phyloP scores from a whole-genome alignment of 23 red algal species.

The Gracilaria domingensis region DNA sequence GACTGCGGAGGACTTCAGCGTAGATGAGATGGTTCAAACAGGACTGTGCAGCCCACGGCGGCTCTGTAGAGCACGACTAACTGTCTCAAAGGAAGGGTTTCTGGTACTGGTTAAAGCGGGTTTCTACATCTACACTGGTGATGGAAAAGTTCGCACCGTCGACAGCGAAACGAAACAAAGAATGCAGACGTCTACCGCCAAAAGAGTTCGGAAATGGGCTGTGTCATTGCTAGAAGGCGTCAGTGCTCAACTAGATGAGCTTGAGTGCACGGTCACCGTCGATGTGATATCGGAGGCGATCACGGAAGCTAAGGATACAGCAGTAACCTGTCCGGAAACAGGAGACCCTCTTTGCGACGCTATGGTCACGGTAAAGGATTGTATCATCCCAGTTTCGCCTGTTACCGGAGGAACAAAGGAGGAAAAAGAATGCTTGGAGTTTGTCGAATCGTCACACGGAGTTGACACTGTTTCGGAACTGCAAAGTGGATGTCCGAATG shows the following conservation, averaged over 20 bases:
- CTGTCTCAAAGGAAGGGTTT: neutral
- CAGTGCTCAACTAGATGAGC: neutral
- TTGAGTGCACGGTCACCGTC: neutral
- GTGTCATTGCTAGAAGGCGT: neutral
- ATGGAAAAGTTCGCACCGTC: neutral
- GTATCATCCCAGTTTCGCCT: neutral
- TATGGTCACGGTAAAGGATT: neutral
- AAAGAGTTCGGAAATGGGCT: neutral
- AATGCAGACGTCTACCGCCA: neutral
- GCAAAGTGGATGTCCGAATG: neutral
- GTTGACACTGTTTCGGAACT: neutral
- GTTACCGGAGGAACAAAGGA: neutral
- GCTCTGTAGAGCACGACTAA: neutral
- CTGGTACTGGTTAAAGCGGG: neutral
- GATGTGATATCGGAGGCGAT: neutral
- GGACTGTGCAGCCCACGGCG: neutral
- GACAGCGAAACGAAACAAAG: neutral
- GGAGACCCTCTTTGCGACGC: neutral
- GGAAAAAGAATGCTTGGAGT: neutral
- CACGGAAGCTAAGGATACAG: neutral
- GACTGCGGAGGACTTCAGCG: neutral
- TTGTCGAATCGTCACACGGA: neutral
- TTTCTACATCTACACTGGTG: neutral
- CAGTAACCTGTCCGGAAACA: neutral
- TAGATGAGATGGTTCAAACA: neutral